phyloP scores from a whole-genome alignment of 2,329 filamentous ascomycete genomes.

The Aulographum hederae region DNA sequence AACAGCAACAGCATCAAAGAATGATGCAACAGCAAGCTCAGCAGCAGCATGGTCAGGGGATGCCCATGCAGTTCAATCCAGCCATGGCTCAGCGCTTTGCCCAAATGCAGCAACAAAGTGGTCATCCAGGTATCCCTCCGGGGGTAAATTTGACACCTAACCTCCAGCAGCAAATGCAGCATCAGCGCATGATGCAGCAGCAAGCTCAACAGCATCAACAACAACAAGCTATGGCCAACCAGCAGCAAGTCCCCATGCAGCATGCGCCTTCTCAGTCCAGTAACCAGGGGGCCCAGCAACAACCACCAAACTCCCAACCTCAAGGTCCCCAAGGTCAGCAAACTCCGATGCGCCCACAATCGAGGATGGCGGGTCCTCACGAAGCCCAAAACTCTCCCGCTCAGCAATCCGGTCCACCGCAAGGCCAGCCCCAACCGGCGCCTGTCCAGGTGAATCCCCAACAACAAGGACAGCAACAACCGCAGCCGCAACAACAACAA shows the following conservation, averaged over 20 bases:
- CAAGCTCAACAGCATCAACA: neutral
- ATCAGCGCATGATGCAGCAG: neutral
- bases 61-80: no score
- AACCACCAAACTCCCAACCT: conserved; percentile 17
- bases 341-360: conserved; percentile 9
- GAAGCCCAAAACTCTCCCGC: conserved; percentile 4
- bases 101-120: conserved; percentile 17
- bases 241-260: conserved; percentile 21
- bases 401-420: conserved; percentile 6
- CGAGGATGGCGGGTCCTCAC: conserved; percentile 3
- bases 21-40: conserved; percentile 25
- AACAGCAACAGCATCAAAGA: conserved; percentile 30
- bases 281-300: conserved; percentile 27
- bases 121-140: neutral
- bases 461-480: conserved; percentile 7
- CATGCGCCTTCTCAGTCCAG: conserved; percentile 29
- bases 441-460: conserved; percentile 10
- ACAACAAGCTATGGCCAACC: neutral
- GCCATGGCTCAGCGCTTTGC: no score
- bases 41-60: conserved; percentile 20
- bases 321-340: conserved; percentile 16
- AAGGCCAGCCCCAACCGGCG: conserved; percentile 7
- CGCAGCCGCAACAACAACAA: conserved; percentile 8
- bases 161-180: neutral
- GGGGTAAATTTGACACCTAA: conserved; percentile 7